Evolutionary conservation across 225 moss, liverwort and hornwort species (phyloP), one percentile per base, ranked within the genome.

Genomic region (Sphagnum tenellum): DNA sequence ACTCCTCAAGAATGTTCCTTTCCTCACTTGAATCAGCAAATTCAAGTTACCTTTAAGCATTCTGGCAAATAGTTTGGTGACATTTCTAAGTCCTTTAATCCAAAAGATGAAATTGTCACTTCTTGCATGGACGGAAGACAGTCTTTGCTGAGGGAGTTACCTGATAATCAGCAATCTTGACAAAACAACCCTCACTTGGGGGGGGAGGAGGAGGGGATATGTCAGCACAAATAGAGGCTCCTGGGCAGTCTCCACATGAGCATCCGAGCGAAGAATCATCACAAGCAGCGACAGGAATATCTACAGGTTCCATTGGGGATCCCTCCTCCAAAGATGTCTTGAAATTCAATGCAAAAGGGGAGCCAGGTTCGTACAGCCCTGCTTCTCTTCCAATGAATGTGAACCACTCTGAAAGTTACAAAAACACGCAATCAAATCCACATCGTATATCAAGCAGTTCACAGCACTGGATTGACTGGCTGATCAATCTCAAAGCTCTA

Each of bases 221-320:
- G 66, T 89, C 85, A 50, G 86, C 79, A 67, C 96, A 98, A 70
- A 76, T 82, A 69, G 71, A 83, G 57, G 89, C 88, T 14, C 66
- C 75, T 46, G 95, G 95, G 72, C 96, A 98, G 78, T 98, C 96
- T 59, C 96, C 96, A 77, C 96, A 98, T 51, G 96, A 98, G 70
- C 96, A 98, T 10, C 83, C 83, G 67, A 98, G 88, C 63, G 96
- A 92, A 56, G 88, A 74, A 59, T 98, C 92, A 77, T 78, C 90
- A 78, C 96, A 98, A 47, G 87, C 86, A 65, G 87, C 64, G 48
- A 90, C 76, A 68, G 85, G 47, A 51, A 76, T 75, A 80, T 71
- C 71, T 48, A 96, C 77, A 71, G 92, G 88, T 71, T 77, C 70
- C 67, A 86, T 77, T 69, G 69, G 69, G 63, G 66, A 60, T 52